phyloP scores from a whole-genome alignment of 805 yeast species.

The Kazachstania taianensis region DNA sequence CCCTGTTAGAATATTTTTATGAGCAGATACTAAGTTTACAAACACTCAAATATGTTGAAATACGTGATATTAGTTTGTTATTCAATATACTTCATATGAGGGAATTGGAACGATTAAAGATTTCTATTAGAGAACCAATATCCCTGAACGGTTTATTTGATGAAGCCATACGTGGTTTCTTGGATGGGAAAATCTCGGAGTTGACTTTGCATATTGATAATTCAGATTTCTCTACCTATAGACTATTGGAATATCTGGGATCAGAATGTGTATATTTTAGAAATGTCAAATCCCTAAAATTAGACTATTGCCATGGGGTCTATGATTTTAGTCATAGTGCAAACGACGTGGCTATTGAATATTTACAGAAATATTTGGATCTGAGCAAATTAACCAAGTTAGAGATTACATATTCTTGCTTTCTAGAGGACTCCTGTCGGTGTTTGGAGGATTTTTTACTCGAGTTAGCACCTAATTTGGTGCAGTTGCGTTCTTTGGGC shows the following conservation, averaged over 20 bases:
- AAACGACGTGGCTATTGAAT: constrained; percentile 18
- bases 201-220: constrained; percentile 26
- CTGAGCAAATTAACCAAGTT: constrained; percentile 29
- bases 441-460: constrained; percentile 38
- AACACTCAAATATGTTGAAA: constrained; percentile 7
- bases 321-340: constrained; percentile 32
- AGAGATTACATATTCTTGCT: constrained; percentile 48
- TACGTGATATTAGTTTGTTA: constrained; percentile 6
- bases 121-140: background rate
- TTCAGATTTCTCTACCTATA: constrained; percentile 29
- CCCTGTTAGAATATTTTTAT: constrained; percentile 9
- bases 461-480: constrained; percentile 29
- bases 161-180: background rate
- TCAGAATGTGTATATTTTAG: constrained; percentile 7
- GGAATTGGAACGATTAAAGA: background rate
- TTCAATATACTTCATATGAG: background rate
- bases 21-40: constrained; percentile 6
- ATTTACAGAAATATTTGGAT: constrained; percentile 28
- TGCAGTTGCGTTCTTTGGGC: constrained; percentile 17
- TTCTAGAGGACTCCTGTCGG: constrained; percentile 31
- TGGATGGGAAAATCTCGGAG: background rate
- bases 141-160: background rate
- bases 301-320: constrained; percentile 39
- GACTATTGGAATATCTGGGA: constrained; percentile 24
- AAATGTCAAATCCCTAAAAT: constrained; percentile 28